These are phyloP conservation scores for Epithemia pelagica DNA, from an alignment of 108 stramenopile species.

Conservation along the genomic window DNA sequence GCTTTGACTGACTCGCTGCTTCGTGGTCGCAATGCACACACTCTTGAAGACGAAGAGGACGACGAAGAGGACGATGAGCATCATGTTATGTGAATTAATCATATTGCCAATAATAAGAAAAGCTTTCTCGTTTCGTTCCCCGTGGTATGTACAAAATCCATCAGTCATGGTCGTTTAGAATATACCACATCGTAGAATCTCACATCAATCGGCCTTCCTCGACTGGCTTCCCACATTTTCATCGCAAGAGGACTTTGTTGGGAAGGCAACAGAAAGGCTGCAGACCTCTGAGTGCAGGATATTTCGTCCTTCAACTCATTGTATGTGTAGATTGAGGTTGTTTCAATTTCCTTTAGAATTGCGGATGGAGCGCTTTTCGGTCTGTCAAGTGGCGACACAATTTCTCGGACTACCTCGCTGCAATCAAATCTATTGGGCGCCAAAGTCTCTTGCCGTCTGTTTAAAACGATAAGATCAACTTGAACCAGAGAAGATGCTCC, in stretches of 20 bases:
- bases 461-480: slow-evolving; percentile 60
- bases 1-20: slow-evolving; percentile 68
- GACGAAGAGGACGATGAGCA: not conserved
- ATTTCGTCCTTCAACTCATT: slow-evolving; percentile 28
- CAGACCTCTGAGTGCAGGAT: slow-evolving; percentile 63
- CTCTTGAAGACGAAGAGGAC: slow-evolving; percentile 22
- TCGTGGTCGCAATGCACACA: slow-evolving; percentile 76
- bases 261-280: slow-evolving; percentile 66
- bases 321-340: slow-evolving; percentile 57
- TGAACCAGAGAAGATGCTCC: slow-evolving; percentile 35
- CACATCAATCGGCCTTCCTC: slow-evolving; percentile 68
- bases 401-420: slow-evolving; percentile 74
- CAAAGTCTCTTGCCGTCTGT: slow-evolving; percentile 49
- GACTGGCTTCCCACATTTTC: slow-evolving; percentile 62
- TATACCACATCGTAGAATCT: slow-evolving; percentile 72
- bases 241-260: slow-evolving; percentile 63
- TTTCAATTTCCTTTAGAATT: slow-evolving; percentile 79
- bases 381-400: slow-evolving; percentile 38
- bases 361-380: slow-evolving; percentile 15
- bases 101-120: too few relatives aligned
- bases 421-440: slow-evolving; percentile 45
- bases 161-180: slow-evolving; percentile 12
- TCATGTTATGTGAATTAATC: not conserved
- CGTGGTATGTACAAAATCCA: not conserved
- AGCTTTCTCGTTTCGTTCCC: too few relatives aligned